These are phyloP conservation scores for Megacollybia marginata DNA, from an alignment of 768 basidiomycete species.

Conservation along the genomic window DNA sequence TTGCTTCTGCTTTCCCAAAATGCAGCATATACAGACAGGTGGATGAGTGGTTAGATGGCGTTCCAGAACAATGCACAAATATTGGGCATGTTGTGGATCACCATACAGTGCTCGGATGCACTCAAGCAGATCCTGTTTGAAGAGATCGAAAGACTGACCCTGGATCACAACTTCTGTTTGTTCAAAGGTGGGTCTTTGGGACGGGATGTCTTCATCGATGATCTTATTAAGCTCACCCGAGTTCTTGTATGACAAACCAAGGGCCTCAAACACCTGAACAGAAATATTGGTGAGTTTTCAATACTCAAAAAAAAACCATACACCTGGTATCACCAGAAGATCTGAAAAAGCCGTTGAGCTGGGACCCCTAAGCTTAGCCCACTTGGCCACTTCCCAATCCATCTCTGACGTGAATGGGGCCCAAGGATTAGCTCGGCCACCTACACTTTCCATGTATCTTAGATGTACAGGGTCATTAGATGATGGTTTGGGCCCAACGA, in stretches of 20 bases:
- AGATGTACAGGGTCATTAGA: not conserved
- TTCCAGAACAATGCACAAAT: no score
- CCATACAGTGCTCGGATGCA: not conserved
- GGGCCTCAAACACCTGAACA: slow-evolving; percentile 16
- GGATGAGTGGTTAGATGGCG: no score
- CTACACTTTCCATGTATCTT: not conserved
- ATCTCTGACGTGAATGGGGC: slow-evolving; percentile 18
- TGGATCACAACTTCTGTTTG: slow-evolving; percentile 18
- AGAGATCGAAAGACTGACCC: slow-evolving; percentile 23
- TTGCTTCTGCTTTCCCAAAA: no score
- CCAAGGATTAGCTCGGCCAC: slow-evolving; percentile 6
- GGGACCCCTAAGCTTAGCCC: slow-evolving; percentile 22
- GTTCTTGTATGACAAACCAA: slow-evolving; percentile 20
- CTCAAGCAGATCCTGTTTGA: slow-evolving; percentile 10
- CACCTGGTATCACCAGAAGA: slow-evolving; percentile 29
- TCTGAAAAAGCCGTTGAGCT: slow-evolving; percentile 27
- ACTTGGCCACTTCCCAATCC: slow-evolving; percentile 23
- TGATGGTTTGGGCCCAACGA: not conserved
- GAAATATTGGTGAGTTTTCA: not conserved
- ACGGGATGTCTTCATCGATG: slow-evolving; percentile 21
- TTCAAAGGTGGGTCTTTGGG: slow-evolving; percentile 16
- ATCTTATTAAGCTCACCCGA: slow-evolving; percentile 18
- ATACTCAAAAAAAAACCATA: slow-evolving; percentile 12
- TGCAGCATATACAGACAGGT: no score
- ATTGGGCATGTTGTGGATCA: not conserved